Base-by-base conservation (phyloP, 164 flowering plant genomes). In the Berberis thunbergii region DNA sequence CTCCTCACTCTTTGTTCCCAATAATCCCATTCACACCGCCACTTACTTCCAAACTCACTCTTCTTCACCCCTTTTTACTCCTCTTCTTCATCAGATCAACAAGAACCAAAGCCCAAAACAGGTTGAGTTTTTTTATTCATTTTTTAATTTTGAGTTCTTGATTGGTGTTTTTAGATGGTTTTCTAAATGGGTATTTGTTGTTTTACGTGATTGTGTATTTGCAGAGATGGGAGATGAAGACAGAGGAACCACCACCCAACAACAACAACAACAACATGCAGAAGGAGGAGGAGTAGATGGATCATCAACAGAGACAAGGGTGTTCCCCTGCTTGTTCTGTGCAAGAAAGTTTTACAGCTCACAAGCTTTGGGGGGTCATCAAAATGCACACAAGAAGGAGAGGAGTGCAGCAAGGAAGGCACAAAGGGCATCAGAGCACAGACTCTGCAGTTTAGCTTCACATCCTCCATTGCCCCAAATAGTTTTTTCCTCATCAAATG, bases 291-390 rank as follows among this genome's bases (percentile, higher is more conserved):
- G 41, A 54, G 45, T 8, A 2, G 40, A 5, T 12, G 72, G 54
- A 41, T 72, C 64, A 49, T 74, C 64, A 42, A n/a, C 75, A 0
- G 56, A 77, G 10, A 55, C 81, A 44, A 85, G 84, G 75, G 77
- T 86, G 7, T 91, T 88, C 55, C 89, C 97, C 1, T 91, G 97
- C 59, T 59, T 82, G 12, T 88, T 87, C 70, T 91, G 97, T 64
- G 71, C 91, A 65, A 80, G 96, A 69, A 87, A 84, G 77, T 91
- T 91, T 48, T 80, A 84, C 79, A 91, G 96, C 50, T 91, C 97
- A 45, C 97, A 91, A 75, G 97, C 97, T 1, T 70, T 91, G 49
- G 97, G 97, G 26, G 97, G 97, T 9, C 97, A 91, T 63, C 97
- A 91, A 64, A 91, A 91, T 63, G 97, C 97, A 2, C 97, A 91